A percentile compares a stretch with the other conserved stretches of the same genome.
phyloP scores from a whole-genome alignment of 129 eudicot genomes.

The Cynara cardunculus region DNA sequence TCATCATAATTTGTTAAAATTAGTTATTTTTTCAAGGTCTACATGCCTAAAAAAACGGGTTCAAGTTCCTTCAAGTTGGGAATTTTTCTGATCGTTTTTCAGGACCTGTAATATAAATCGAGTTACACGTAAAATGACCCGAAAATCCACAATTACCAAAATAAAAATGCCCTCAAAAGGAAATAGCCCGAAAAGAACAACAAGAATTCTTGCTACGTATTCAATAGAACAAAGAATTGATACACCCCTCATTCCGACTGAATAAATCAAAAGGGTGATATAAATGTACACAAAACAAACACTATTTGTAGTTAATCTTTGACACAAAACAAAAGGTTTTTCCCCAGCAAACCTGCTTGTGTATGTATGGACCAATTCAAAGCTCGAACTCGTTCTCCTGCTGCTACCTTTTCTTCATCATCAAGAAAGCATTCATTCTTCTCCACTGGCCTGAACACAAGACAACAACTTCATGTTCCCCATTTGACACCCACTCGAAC shows the following conservation, averaged over 20 bases:
- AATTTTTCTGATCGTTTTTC: too few species aligned
- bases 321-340: neutral
- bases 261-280: neutral
- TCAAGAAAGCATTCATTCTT: slow-evolving; percentile 41
- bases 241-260: neutral
- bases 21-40: neutral
- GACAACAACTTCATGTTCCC: slow-evolving; percentile 33
- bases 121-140: too few species aligned
- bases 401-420: slow-evolving; percentile 37
- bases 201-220: neutral
- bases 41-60: neutral
- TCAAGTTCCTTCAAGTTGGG: neutral
- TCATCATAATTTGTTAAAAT: too few species aligned
- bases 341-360: neutral
- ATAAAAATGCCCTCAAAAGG: neutral
- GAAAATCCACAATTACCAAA: too few species aligned
- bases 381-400: slow-evolving; percentile 35
- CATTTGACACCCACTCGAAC: slow-evolving; percentile 40
- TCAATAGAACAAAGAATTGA: neutral
- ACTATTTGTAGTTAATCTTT: neutral
- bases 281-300: neutral
- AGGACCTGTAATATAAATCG: neutral
- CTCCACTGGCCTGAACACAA: slow-evolving; percentile 39
- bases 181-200: neutral
- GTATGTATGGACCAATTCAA: neutral